Conservation (phyloP, 352 stramenopile species). For the Pythium grandisporangium region DNA sequence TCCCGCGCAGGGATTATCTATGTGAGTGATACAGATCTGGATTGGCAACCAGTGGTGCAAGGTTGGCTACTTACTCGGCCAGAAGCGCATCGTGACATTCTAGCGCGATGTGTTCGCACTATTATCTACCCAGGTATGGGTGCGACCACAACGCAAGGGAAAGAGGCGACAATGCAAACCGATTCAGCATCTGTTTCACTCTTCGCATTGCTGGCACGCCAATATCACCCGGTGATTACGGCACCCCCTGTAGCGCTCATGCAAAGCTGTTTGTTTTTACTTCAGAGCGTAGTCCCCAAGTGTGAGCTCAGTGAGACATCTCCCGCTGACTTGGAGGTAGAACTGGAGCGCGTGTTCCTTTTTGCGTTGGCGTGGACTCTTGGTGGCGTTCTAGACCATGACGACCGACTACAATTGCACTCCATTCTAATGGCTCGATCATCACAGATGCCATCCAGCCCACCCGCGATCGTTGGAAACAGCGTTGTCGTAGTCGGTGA, state of each 20-base stretch:
- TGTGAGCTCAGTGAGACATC: slow-evolving; percentile 56
- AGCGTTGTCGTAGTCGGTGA: slow-evolving; percentile 5
- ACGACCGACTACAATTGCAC: slow-evolving; percentile 70
- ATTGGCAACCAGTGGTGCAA: slow-evolving; percentile 63
- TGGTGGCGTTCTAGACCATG: slow-evolving; percentile 74
- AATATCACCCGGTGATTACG: slow-evolving; percentile 63
- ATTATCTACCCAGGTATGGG: no score
- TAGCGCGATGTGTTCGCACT: slow-evolving; percentile 30
- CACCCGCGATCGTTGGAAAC: slow-evolving; percentile 1
- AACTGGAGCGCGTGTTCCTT: slow-evolving; percentile 80
- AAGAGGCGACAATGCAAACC: not conserved
- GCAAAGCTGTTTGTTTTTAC: slow-evolving; percentile 57
- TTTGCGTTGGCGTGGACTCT: slow-evolving; percentile 81
- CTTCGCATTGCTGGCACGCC: slow-evolving; percentile 58
- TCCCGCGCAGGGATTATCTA: slow-evolving; percentile 89
- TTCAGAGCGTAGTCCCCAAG: slow-evolving; percentile 41
- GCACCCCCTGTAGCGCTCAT: slow-evolving; percentile 66
- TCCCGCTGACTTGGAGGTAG: slow-evolving; percentile 34
- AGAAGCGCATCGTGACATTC: slow-evolving; percentile 33
- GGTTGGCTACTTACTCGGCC: slow-evolving; percentile 44
- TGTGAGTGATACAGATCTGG: slow-evolving; percentile 72
- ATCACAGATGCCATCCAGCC: slow-evolving; percentile 6
- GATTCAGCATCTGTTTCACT: slow-evolving; percentile 12
- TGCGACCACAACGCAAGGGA: not conserved
- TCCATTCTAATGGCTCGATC: slow-evolving; percentile 36